Conservation (phyloP, 768 basidiomycete genomes). For the Fomitopsis pulvina region DNA sequence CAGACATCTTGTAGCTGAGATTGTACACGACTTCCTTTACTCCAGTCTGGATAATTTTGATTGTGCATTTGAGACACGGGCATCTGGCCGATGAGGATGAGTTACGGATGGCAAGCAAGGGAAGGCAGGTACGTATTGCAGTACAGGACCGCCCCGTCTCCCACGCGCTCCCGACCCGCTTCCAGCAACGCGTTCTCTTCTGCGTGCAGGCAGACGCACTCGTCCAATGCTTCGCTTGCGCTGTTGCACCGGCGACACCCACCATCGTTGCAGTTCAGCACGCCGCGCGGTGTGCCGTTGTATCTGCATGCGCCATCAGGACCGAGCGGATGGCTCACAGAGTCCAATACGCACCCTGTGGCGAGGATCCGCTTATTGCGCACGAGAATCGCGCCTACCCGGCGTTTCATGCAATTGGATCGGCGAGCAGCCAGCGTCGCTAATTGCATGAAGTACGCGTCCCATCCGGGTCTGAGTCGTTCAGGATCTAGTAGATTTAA, state of each 20-base stretch:
- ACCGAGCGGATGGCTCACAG: not conserved
- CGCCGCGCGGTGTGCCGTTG: constrained; percentile 91
- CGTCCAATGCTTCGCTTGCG: constrained; percentile 44
- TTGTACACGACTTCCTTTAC: constrained; percentile 93
- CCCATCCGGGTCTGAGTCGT: constrained; percentile 86
- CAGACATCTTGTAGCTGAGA: constrained; percentile 90
- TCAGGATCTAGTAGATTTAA: constrained; percentile 67
- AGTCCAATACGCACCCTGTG: constrained; percentile 50
- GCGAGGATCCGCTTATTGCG: constrained; percentile 74
- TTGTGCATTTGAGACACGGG: constrained; percentile 92
- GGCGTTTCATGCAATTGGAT: constrained; percentile 95
- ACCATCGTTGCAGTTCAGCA: constrained; percentile 87
- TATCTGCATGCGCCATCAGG: constrained; percentile 44
- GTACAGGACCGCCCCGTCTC: constrained; percentile 77
- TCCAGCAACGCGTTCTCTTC: constrained; percentile 97
- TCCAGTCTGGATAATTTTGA: constrained; percentile 96
- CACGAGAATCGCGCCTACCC: constrained; percentile 92
- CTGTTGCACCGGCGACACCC: constrained; percentile 82
- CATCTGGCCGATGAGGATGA: constrained; percentile 49
- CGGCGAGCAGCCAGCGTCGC: constrained; percentile 85
- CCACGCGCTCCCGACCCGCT: constrained; percentile 88
- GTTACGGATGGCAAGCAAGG: not conserved
- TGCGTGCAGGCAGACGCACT: constrained; percentile 93
- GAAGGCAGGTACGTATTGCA: constrained; percentile 83
- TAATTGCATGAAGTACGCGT: constrained; percentile 95